Base-by-base conservation (phyloP, 306 rosid genomes). In the Fagus sylvatica region DNA sequence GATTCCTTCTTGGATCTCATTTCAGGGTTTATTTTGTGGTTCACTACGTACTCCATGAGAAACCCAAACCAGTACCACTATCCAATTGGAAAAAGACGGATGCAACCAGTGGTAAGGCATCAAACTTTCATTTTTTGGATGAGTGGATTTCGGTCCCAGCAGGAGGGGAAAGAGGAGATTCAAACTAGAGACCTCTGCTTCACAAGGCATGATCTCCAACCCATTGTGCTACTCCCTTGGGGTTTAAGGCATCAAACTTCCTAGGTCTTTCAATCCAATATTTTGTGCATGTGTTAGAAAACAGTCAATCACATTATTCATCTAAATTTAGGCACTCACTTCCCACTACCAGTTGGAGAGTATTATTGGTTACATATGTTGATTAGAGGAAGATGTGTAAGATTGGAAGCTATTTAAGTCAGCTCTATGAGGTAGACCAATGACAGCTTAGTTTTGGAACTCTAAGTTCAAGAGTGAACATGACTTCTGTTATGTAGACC, bases 1-100 rank as follows among this genome's bases (percentile, higher is more conserved):
- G 98, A 93, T 67, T 93, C 97, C 55, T 91, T 93, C 70, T 79
- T 90, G 86, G 96, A 93, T 79, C 97, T 93, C 75, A 69, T 93
- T 79, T 93, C 97, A 9, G 97, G 97, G 33, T 90, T 90, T 82
- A 93, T 93, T 28, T 57, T 93, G 80, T 93, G 97, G 97, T 93
- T 87, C 76, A 93, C 97, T 57, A 77, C 96, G 16, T 0, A 86
- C 78, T 84, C 94, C 78, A 93, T 93, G 97, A 89, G 57, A 84
- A 86, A 32, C 13, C 91, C 96, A 1, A 93, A 93, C 83, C 91
- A 76, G 7, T 90, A 22, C 79, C 82, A 79, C 81, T 93, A 93
- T 73, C 97, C 97, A 71, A 93, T 93, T 64, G 97, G 97, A 81
- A 93, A 93, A 92, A 88, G 85, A 48, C 96, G 92, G 60, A 90